Conservation (phyloP, 768 basidiomycete genomes). For the Suillus bovinus region DNA sequence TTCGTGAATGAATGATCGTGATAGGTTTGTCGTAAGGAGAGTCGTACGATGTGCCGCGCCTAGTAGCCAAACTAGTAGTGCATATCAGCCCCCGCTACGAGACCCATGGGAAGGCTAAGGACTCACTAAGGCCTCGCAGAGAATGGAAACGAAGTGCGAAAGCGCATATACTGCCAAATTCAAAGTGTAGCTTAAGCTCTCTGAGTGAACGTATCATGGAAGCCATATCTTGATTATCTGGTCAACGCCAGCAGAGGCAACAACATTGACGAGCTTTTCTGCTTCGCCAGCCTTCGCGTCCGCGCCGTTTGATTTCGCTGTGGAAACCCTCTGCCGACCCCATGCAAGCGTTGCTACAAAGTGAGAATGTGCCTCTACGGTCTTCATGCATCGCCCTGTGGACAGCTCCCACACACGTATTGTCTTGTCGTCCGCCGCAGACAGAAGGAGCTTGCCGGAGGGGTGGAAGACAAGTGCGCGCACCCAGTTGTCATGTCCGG, state of each 20-base stretch:
- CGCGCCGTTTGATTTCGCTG: conserved; percentile 40
- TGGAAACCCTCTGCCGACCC: conserved; percentile 59
- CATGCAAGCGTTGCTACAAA: conserved; percentile 83
- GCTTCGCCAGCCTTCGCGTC: conserved; percentile 32
- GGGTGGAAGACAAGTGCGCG: conserved; percentile 89
- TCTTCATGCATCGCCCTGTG: conserved; percentile 84
- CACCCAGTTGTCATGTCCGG: conserved; percentile 90
- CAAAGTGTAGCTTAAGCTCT: conserved; percentile 8
- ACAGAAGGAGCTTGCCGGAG: conserved; percentile 85
- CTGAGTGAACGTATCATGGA: conserved; percentile 39
- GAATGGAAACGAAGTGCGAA: conserved; percentile 12
- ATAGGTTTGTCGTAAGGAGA: conserved; percentile 30
- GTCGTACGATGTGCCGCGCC: conserved; percentile 4
- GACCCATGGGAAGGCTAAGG: conserved; percentile 2
- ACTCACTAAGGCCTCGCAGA: conserved; percentile 20
- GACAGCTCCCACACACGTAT: conserved; percentile 88
- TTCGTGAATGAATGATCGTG: conserved; percentile 33
- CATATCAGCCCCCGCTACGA: conserved; percentile 13
- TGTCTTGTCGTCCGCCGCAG: conserved; percentile 90
- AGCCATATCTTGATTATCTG: conserved; percentile 67
- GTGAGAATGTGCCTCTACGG: conserved; percentile 83
- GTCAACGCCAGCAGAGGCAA: conserved; percentile 69
- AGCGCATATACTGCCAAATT: conserved; percentile 14
- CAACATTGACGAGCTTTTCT: conserved; percentile 67
- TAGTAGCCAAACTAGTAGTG: neutral